Percentiles rank a stretch among this genome's conserved stretches.
Conservation (phyloP, 352 stramenopile genomes). For the Phytopythium montanum region DNA sequence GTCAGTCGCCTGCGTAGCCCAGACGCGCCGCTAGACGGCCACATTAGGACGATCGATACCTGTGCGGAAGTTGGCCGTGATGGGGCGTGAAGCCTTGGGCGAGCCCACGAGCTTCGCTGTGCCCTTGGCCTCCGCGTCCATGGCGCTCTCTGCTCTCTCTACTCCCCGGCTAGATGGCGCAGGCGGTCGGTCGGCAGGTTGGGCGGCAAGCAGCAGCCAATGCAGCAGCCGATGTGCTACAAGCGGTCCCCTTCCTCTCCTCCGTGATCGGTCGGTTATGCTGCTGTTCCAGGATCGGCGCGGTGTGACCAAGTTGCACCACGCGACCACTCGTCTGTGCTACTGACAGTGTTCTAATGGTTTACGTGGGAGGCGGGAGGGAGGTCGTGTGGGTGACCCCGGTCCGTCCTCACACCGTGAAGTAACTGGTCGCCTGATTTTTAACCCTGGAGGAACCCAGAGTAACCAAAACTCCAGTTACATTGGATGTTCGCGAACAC, state of each 20-base stretch:
- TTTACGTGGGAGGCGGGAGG: background rate
- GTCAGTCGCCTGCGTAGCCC: too few species aligned
- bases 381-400: background rate
- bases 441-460: too few species aligned
- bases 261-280: background rate
- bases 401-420: background rate
- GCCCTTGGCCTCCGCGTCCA: constrained; percentile 12
- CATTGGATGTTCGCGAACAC: too few species aligned
- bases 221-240: background rate
- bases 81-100: constrained; percentile 42
- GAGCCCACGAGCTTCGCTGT: constrained; percentile 42
- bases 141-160: background rate
- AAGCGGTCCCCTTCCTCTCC: constrained; percentile 4
- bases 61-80: constrained; percentile 68
- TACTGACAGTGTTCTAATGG: background rate
- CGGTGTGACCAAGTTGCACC: background rate
- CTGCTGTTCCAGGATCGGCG: background rate
- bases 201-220: background rate
- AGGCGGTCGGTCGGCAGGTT: background rate
- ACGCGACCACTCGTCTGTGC: background rate
- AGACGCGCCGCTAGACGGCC: background rate
- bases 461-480: too few species aligned
- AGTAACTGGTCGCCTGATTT: constrained; percentile 2
- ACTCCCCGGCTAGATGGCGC: background rate
- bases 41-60: constrained; percentile 15